phyloP scores from a whole-genome alignment of 768 basidiomycete species.

The Termitomyces sp. region DNA sequence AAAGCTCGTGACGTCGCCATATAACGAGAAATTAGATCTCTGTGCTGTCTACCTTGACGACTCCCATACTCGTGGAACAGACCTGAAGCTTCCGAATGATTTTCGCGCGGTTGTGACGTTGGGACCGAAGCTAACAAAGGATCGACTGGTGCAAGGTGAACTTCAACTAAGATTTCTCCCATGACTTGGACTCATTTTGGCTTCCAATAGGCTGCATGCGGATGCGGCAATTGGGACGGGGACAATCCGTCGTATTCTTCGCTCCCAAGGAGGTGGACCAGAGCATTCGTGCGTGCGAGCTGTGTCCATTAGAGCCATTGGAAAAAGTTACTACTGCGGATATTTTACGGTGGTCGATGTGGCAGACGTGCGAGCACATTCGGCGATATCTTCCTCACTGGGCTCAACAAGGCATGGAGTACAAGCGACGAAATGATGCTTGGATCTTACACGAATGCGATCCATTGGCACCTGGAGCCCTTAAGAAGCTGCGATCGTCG shows the following conservation, averaged over 20 bases:
- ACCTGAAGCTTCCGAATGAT: constrained; percentile 41
- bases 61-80: constrained; percentile 50
- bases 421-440: constrained; percentile 21
- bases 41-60: constrained; percentile 52
- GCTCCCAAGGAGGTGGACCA: constrained; percentile 38
- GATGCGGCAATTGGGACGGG: constrained; percentile 44
- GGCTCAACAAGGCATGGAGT: constrained; percentile 35
- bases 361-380: constrained; percentile 39
- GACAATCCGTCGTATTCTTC: constrained; percentile 46
- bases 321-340: neutral
- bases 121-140: constrained; percentile 49
- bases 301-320: constrained; percentile 22
- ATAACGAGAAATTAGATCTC: constrained; percentile 26
- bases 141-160: constrained; percentile 46
- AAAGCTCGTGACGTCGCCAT: constrained; percentile 32
- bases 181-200: neutral
- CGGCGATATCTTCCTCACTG: constrained; percentile 36
- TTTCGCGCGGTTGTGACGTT: constrained; percentile 45
- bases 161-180: constrained; percentile 16
- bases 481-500: constrained; percentile 12
- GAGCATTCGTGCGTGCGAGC: constrained; percentile 29
- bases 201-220: constrained; percentile 44
- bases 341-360: constrained; percentile 40
- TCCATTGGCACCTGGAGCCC: constrained; percentile 3
- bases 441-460: constrained; percentile 7